Percentiles rank a stretch among this genome's conserved stretches.
Conservation (phyloP, 2,329 filamentous ascomycete species). For the Stromatinia cepivora region DNA sequence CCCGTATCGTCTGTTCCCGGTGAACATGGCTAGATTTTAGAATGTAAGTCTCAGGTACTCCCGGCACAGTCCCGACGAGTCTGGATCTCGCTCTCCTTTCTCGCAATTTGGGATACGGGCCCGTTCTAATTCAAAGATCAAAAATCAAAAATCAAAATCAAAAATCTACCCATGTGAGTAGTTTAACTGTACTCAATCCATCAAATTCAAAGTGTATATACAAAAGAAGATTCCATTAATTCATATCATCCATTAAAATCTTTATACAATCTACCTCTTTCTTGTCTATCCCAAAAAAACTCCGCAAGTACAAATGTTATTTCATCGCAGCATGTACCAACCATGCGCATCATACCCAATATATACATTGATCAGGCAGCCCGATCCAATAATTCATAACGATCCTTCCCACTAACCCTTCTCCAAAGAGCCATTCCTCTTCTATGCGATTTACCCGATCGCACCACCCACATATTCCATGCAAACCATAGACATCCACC, state of each 20-base stretch:
- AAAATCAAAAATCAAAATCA: too few species aligned
- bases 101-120: too few species aligned
- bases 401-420: slow-evolving; percentile 33
- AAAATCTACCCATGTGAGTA: too few species aligned
- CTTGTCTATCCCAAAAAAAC: not conserved
- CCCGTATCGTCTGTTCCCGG: too few species aligned
- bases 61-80: too few species aligned
- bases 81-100: too few species aligned
- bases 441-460: slow-evolving; percentile 23
- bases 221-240: slow-evolving; percentile 11
- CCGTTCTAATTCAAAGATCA: too few species aligned
- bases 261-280: slow-evolving; percentile 16
- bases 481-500: slow-evolving; percentile 35
- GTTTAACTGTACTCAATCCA: too few species aligned
- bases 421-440: slow-evolving; percentile 34
- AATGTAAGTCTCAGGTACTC: too few species aligned
- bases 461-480: slow-evolving; percentile 38
- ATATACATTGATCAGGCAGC: slow-evolving; percentile 30
- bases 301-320: not conserved
- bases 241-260: slow-evolving; percentile 12
- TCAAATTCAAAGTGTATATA: not conserved
- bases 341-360: not conserved
- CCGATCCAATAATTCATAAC: slow-evolving; percentile 40
- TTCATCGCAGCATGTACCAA: not conserved
- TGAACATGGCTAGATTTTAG: too few species aligned